Base-by-base conservation (phyloP, 179 eudicot genomes). In the Camellia oleifera region DNA sequence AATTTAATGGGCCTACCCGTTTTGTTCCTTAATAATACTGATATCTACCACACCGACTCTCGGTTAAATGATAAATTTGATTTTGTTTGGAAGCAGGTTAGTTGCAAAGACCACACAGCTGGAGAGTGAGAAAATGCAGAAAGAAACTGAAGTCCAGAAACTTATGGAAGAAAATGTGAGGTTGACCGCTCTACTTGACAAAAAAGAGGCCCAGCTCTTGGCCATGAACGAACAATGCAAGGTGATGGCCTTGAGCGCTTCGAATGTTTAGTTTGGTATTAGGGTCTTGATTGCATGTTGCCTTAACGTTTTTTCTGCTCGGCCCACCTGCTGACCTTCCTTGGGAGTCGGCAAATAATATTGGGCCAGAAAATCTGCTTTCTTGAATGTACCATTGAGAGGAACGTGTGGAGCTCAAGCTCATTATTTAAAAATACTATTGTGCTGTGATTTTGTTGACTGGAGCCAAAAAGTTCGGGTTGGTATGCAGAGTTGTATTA, bases 151-250 rank as follows among this genome's bases (percentile, higher is more conserved):
- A 82, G 97, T 92, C 48, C 98, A 90, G 86, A 93, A 89, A 79
- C 93, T 95, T 40, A 92, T 95, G 98, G 97, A 93, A 79, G 97
- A 95, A 79, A 95, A 95, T 76, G 90, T 90, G 80, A 87, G 86
- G 86, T 80, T 95, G 84, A 85, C 84, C 81, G 86, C 93, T 60
- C 88, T 89, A 72, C 91, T 95, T 50, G 98, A 95, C 90, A 90
- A 95, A 84, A 95, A 93, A 83, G 98, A 95, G 83, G 97, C 97
- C 13, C 98, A 95, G 77, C 89, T 95, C 54, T 85, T 95, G 86
- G 98, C 98, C 75, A 95, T 95, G 98, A 95, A 91, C 77, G 98
- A 95, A 76, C 97, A 95, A 65, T 95, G 98, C 90, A 94, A 93
- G 90, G 84, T 94, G 72, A 93, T 94, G 97, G 98, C 98, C 71